phyloP scores from a whole-genome alignment of 179 eudicot genomes.

The Vitellaria paradoxa region DNA sequence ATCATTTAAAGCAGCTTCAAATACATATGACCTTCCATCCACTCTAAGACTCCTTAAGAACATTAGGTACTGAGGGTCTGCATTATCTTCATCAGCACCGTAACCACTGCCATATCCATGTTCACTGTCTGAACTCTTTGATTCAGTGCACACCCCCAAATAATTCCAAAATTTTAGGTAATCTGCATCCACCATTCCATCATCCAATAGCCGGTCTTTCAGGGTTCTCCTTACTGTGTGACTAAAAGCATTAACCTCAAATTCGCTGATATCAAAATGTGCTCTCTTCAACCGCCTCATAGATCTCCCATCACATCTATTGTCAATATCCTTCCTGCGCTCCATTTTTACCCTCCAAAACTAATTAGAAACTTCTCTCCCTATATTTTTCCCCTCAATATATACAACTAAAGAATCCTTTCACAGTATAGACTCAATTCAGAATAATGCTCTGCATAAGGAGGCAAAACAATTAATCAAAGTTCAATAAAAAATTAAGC shows the following conservation, averaged over 20 bases:
- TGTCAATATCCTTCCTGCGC: neutral
- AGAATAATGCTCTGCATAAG: neutral
- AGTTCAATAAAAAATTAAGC: neutral
- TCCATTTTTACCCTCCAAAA: neutral
- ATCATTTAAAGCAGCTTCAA: slow-evolving; percentile 3
- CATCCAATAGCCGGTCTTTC: neutral
- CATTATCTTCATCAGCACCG: slow-evolving; percentile 15
- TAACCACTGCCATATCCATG: neutral
- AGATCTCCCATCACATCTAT: neutral
- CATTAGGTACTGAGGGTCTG: slow-evolving; percentile 19
- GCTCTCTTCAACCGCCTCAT: slow-evolving; percentile 13
- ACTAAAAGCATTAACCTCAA: neutral
- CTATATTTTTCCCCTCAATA: neutral
- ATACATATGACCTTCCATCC: slow-evolving; percentile 19
- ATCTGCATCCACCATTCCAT: slow-evolving; percentile 11
- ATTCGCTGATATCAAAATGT: neutral
- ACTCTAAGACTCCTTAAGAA: slow-evolving; percentile 15
- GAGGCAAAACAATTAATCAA: neutral
- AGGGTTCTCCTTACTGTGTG: neutral
- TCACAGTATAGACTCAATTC: neutral
- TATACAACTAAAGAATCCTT: neutral
- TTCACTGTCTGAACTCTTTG: neutral
- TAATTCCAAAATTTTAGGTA: neutral
- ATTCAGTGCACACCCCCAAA: neutral
- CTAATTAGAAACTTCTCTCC: neutral